Evolutionary conservation across 352 stramenopile genomes (phyloP).

Genomic region (Globisporangium parvum): DNA sequence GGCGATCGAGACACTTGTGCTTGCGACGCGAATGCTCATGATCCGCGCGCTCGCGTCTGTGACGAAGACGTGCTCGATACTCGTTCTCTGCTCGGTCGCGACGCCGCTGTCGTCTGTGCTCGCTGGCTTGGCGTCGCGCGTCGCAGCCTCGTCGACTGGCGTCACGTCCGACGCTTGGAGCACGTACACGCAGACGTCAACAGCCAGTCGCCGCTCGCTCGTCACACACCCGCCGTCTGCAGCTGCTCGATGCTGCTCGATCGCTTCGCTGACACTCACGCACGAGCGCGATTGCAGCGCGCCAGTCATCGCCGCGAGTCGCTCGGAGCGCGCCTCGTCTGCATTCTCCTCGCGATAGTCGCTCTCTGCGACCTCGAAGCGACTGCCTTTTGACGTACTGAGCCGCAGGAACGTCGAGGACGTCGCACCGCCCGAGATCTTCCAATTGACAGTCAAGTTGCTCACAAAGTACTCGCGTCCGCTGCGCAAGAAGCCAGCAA

Average conservation of each 20-base stretch:
- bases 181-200: conserved; percentile 51
- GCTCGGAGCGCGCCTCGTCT: conserved; percentile 3
- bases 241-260: conserved; percentile 10
- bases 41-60: conserved; percentile 41
- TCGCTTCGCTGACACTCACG: conserved; percentile 8
- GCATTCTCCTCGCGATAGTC: conserved; percentile 21
- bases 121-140: conserved; percentile 15
- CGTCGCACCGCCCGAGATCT: conserved; percentile 31
- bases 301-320: conserved; percentile 2
- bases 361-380: conserved; percentile 11
- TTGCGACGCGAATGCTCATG: conserved; percentile 48
- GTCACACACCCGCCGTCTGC: conserved; percentile 5
- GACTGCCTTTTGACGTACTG: conserved; percentile 56
- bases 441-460: conserved; percentile 64
- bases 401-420: conserved; percentile 33
- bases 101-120: conserved; percentile 9
- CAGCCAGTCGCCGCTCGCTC: conserved; percentile 16
- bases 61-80: conserved; percentile 51
- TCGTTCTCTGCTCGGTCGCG: conserved; percentile 13
- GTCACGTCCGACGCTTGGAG: conserved; percentile 27
- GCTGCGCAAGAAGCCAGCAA: conserved; percentile 35
- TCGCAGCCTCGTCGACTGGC: conserved; percentile 16
- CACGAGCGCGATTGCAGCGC: background rate
- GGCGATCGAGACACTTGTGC: conserved; percentile 18
- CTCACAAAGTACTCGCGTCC: conserved; percentile 51